These are phyloP conservation scores for Colletotrichum tanaceti DNA, from an alignment of 2,329 filamentous ascomycete genomes.

Conservation along the genomic window DNA sequence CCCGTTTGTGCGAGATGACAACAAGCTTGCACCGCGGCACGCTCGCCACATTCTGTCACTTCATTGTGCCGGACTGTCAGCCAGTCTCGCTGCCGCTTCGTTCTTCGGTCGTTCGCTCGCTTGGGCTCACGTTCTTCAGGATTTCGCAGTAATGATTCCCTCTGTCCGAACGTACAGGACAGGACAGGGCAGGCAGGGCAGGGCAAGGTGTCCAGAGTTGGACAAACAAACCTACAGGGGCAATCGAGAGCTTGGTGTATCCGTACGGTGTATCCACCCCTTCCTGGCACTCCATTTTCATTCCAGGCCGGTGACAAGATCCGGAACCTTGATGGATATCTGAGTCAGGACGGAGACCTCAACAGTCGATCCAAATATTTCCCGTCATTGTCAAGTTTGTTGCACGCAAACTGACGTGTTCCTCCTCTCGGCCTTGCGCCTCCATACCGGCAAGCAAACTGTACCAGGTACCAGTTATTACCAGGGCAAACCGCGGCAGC, in stretches of 20 bases:
- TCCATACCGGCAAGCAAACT: conserved; percentile 6
- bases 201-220: conserved; percentile 2
- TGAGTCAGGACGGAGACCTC: conserved; percentile 31
- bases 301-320: conserved; percentile 25
- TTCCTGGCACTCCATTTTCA: conserved; percentile 18
- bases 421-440: not conserved
- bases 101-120: not conserved
- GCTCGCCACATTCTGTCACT: conserved; percentile 16
- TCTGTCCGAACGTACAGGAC: conserved; percentile 1
- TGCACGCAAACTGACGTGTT: conserved; percentile 15
- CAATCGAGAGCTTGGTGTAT: conserved; percentile 18
- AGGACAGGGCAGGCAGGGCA: not conserved
- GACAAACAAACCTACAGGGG: conserved; percentile 23
- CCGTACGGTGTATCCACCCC: conserved; percentile 36
- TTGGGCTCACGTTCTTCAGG: not conserved
- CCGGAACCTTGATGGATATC: conserved; percentile 37
- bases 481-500: conserved; percentile 12
- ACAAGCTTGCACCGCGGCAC: conserved; percentile 15
- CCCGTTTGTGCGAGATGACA: conserved; percentile 13
- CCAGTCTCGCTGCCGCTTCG: conserved; percentile 14
- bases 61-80: not conserved
- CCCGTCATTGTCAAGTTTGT: conserved; percentile 21
- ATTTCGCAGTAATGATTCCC: conserved; percentile 7
- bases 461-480: not conserved
- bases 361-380: conserved; percentile 32